Evolutionary conservation across 2,329 filamentous ascomycete species (phyloP), one percentile per base, ranked within the genome.

Genomic region (Sordariomycetes sp.): DNA sequence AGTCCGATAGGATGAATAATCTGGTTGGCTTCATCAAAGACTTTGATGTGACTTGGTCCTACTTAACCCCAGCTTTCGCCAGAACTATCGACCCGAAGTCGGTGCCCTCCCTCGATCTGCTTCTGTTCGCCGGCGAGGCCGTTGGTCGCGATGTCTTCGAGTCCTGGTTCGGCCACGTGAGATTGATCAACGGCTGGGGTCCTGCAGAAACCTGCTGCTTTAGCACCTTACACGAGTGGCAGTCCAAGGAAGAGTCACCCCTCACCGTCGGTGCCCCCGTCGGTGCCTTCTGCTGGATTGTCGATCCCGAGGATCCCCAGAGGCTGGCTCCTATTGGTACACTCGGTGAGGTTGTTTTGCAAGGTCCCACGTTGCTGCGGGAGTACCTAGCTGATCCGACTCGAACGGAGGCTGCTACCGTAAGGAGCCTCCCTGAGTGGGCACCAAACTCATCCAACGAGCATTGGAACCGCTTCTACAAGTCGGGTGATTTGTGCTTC

Each of bases 321-420:
- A 12, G 17, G 10, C 26, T 35, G 28, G 28, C 34, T 8, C 34
- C 34, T n/a, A 36, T 55, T 9, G 55, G 53, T 3, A 46, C 40
- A 6, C 39, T 44, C 1, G 55, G 55, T n/a, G 55, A 59, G 34
- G 37, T 58, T 8, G 35, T 54, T 6, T 43, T 63, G 25, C 53
- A 53, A 28, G 61, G 61, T 1, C 63, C 64, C 5, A 57, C 58
- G 8, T 49, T 73, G n/a, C 65, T 61, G 14, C 50, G 61, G 20
- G 66, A 65, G 12, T 73, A 73, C 37, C 48, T 68, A 15, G 61
- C 65, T 28, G 57, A 66, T 14, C 47, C 51, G 1, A 48, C 49
- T 14, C 64, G 66, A 40, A 72, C 68, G 0, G 46, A 50, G 10
- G 56, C 56, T 16, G 51, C 31, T 11, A 34, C 11, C 11, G 18